Evolutionary conservation across 2,329 filamentous ascomycete genomes (phyloP).

Genomic region (Ustilaginoidea virens): DNA sequence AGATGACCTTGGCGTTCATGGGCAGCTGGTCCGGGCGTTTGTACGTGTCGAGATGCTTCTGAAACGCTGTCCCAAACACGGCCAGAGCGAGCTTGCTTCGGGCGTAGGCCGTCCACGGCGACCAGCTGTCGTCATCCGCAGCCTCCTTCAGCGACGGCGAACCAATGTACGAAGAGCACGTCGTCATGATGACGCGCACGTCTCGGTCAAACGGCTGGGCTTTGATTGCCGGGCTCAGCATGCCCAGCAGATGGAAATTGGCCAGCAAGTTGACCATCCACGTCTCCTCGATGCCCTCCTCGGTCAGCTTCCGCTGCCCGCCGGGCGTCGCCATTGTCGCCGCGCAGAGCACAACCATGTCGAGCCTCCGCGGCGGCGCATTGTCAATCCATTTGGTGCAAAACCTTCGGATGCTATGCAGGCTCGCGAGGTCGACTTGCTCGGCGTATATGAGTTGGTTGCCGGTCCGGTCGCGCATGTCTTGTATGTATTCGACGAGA

Average conservation of each 20-base stretch:
- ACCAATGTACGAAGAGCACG: conserved; percentile 76
- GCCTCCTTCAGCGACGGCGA: conserved; percentile 49
- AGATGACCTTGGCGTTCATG: conserved; percentile 66
- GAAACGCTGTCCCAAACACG: conserved; percentile 77
- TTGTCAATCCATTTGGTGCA: conserved; percentile 98
- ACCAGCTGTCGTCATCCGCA: conserved; percentile 34
- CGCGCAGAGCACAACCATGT: conserved; percentile 82
- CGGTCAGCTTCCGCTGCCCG: conserved; percentile 41
- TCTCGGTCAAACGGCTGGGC: conserved; percentile 90
- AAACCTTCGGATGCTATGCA: conserved; percentile 85
- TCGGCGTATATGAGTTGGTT: conserved; percentile 92
- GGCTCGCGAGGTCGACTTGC: conserved; percentile 73
- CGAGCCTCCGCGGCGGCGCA: conserved; percentile 69
- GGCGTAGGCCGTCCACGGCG: conserved; percentile 43
- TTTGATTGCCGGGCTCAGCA: conserved; percentile 77
- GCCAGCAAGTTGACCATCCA: conserved; percentile 94
- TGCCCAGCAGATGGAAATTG: conserved; percentile 88
- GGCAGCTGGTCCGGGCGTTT: conserved; percentile 70
- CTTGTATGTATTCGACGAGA: conserved; percentile 82
- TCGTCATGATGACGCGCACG: conserved; percentile 73
- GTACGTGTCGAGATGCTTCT: conserved; percentile 79
- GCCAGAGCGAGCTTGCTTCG: conserved; percentile 66
- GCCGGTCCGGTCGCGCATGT: conserved; percentile 58
- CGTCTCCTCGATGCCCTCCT: conserved; percentile 71
- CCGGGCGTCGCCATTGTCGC: conserved; percentile 60